Evolutionary conservation across 306 rosid genomes (phyloP), one percentile per base, ranked within the genome.

Genomic region (Fagus sylvatica): DNA sequence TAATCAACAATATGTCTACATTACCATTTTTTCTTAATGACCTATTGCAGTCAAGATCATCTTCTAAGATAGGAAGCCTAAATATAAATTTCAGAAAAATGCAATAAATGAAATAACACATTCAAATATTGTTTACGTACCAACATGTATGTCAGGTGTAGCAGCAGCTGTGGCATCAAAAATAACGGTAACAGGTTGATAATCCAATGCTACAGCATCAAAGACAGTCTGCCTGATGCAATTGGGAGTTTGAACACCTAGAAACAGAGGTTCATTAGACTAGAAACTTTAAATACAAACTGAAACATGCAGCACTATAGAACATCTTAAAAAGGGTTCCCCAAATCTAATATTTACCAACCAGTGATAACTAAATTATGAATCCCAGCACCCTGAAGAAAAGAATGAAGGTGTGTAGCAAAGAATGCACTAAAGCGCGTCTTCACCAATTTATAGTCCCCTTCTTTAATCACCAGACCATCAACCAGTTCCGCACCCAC

Each of bases 241-340:
- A 81, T 95, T 95, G 46, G 98, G 98, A 72, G 98, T 92, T 89
- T 95, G 98, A 76, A 95, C 93, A 73, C 98, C 98, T 92, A 69
- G 15, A 82, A 37, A 37, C 30, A 46, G 41, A 81, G 59, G 54
- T 48, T 49, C 51, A 73, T 70, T 4, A 62, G 69, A 57, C 73
- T 73, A 77, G 39, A 10, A 68, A 5, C 67, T 74, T 62, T 49
- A 42, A 77, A 65, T 16, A 82, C 62, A 43, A 17, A 28, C 39
- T 16, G 37, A 46, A 3, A 48, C 51, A 75, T 13, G 12, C 54
- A 48, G 37, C 57, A 5, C 16, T 41, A 13, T 12, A n/a, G 36
- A 57, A 77, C 3, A 55, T 28, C 5, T 12, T 1, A 66, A 79
- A 19, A 30, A 53, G 15, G 4, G 9, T 65, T 28, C 69, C 54